Evolutionary conservation across 257 asterid species (phyloP).

Genomic region (Forsythia viridissima): DNA sequence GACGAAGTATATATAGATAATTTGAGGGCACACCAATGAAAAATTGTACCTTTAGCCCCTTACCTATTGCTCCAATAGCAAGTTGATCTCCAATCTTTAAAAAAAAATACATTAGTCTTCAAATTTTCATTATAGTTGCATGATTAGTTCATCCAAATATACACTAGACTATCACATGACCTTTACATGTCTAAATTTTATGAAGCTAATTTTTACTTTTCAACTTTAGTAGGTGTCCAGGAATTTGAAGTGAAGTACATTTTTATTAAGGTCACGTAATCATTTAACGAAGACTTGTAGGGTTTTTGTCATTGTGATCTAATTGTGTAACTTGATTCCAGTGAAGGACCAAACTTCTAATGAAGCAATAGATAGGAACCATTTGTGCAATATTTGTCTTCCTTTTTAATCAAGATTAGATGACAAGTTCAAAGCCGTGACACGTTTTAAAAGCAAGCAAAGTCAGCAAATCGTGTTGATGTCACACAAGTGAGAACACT

Average conservation of each 20-base stretch:
- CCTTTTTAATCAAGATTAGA: background rate
- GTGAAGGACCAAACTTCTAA: background rate
- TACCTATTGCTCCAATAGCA: background rate
- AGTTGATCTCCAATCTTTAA: background rate
- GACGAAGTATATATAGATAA: background rate
- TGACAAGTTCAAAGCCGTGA: background rate
- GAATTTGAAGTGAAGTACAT: too few species aligned
- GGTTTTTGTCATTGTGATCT: background rate
- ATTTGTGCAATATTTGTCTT: background rate
- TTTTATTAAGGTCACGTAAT: too few species aligned
- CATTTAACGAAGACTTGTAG: too few species aligned
- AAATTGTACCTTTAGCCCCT: background rate
- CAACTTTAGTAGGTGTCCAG: too few species aligned
- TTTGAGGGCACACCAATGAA: background rate
- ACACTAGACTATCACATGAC: too few species aligned
- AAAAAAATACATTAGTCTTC: too few species aligned
- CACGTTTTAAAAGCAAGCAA: background rate
- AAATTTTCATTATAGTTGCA: background rate
- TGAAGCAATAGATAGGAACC: background rate
- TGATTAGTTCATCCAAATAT: too few species aligned
- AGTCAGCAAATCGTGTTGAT: background rate
- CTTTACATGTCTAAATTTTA: too few species aligned
- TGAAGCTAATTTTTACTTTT: too few species aligned
- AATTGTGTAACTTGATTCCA: too few species aligned
- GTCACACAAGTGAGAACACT: background rate